Base-by-base conservation (phyloP, 2,329 filamentous ascomycete species). In the Arthrinium puccinioides region DNA sequence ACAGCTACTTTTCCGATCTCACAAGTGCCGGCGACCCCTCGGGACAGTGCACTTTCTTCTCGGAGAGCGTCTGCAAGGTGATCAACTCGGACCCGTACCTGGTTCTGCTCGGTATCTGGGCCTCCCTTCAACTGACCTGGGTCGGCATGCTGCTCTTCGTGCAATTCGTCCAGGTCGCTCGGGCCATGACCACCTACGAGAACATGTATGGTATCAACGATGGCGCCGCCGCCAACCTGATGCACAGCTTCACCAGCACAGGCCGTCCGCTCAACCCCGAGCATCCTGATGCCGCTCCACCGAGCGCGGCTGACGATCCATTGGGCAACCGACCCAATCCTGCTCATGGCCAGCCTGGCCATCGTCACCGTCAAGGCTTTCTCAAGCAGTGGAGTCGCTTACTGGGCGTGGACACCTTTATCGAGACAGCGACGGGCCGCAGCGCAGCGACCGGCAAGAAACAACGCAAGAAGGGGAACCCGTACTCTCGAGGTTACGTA, bases 91-190 rank as follows among this genome's bases (percentile, higher is more conserved):
- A 97, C 55, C 72, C 87, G 0, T 95, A 90, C 57, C 90, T 86
- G 1, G 73, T 95, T 19, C 68, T 94, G 9, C 70, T 95, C 15
- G 76, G 76, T 10, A 64, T 86, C 20, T 98, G 92, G 92, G 75
- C 76, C 6, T 73, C 76, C 3, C 67, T 96, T 29, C 94, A 98
- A 60, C 74, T 96, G 21, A 83, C 87, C 15, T 98, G 92, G 92
- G 87, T 97, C 3, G 82, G 84, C n/a, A 97, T 98, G 89, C 79
- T 98, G 23, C 73, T 96, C 42, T 84, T 88, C 46, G 94, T 97
- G 5, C 94, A 98, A 57, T 79, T 96, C 36, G 73, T 96, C 35
- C 92, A 98, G 57, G 82, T 98, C 36, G 84, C 88, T 0, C 81
- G 88, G 43, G 94, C 89, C 40, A 83, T 94, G 69, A 98, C 92